Evolutionary conservation across 805 yeast species (phyloP).

Genomic region (Candida dajiaensis): DNA sequence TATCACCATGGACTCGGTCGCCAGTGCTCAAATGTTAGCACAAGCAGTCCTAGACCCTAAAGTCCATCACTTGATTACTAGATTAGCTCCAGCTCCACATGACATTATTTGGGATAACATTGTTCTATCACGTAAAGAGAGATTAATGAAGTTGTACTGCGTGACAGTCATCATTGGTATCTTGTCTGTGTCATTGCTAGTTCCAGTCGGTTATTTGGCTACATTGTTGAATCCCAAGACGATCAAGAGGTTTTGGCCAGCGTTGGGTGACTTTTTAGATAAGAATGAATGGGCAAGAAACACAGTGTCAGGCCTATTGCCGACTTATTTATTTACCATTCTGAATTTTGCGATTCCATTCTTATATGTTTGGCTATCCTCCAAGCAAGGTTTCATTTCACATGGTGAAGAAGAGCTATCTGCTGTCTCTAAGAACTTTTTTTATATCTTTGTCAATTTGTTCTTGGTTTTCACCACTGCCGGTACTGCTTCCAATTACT

Average conservation of each 20-base stretch:
- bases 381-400: constrained; percentile 82
- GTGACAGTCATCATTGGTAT: constrained; percentile 35
- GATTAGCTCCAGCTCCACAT: constrained; percentile 92
- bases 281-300: constrained; percentile 62
- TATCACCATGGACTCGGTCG: constrained; percentile 91
- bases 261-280: constrained; percentile 50
- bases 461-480: constrained; percentile 91
- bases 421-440: constrained; percentile 86
- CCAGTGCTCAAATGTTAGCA: constrained; percentile 94
- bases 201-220: constrained; percentile 83
- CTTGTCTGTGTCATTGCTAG: constrained; percentile 65
- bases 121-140: constrained; percentile 65
- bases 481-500: constrained; percentile 78
- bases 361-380: constrained; percentile 52
- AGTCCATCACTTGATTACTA: constrained; percentile 74
- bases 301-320: constrained; percentile 81
- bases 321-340: constrained; percentile 85
- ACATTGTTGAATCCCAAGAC: constrained; percentile 74
- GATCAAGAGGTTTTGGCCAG: constrained; percentile 79
- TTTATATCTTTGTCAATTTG: constrained; percentile 88
- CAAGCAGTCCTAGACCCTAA: constrained; percentile 92
- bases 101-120: constrained; percentile 91
- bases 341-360: constrained; percentile 83
- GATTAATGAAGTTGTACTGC: constrained; percentile 47
- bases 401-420: constrained; percentile 93